Base-by-base conservation (phyloP, 495 filamentous ascomycete species). In the Talaromyces trachyspermus region DNA sequence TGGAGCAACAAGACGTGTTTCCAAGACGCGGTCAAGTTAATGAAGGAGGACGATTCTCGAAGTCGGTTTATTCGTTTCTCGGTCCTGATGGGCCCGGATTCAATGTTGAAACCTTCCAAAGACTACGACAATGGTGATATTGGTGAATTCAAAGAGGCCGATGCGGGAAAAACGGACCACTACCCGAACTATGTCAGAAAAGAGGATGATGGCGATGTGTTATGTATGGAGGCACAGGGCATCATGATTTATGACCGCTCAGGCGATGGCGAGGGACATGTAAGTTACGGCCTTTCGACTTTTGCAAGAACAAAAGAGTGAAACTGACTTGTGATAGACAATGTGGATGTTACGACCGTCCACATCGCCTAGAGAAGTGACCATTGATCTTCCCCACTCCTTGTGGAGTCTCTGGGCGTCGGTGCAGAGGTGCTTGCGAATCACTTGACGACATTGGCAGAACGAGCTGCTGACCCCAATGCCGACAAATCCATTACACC, bases 261-360 rank as follows among this genome's bases (percentile, higher is more conserved):
- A 9, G 84, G 88, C 32, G 87, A 89, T 43, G 85, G 83, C 37
- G 83, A 88, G 52, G 92, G 88, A 55, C 91, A 97, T 72, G 90
- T 95, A 76, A 66, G 89, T 35, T 26, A 36, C 5, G 36, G 8
- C 15, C 2, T 45, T 33, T 22, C 5, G 4, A 40, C 36, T 14
- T 6, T 15, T 15, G 29, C 27, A 12, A 30, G 27, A 30, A 30
- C 12, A 30, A 30, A 6, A 7, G 27, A 30, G n/a, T n/a, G n/a
- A n/a, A n/a, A n/a, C n/a, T 36, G 17, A 36, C 36, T 46, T 33
- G n/a, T 14, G 48, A 30, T 55, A 96, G 90, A 95, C 90, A 29
- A 98, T 98, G 92, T 98, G 92, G 92, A 97, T 97, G 88, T 78
- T 98, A 46, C 85, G 90, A 55, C 94, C 89, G n/a, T 89, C 88